Evolutionary conservation across 345 rosid genomes (phyloP), one percentile per base, ranked within the genome.

Genomic region (Citrus mangshanensis): DNA sequence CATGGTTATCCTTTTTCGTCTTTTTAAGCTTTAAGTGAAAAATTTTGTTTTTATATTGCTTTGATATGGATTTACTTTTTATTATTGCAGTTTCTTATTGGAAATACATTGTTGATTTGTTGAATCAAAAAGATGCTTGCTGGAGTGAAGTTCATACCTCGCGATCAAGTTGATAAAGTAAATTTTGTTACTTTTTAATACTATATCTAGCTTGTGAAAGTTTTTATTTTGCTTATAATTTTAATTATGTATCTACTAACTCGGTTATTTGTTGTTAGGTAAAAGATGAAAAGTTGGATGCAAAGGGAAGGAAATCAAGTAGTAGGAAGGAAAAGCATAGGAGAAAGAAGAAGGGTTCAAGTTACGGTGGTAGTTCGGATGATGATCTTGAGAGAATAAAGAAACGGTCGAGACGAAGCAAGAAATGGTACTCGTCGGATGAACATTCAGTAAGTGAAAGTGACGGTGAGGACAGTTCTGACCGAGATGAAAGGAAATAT

Each of bases 131-230:
- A 77, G 64, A 94, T 94, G 98, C 89, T 94, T 55, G 78, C 93
- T 18, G 96, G 96, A 16, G 81, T 93, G 69, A 94, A 89, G 82
- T 84, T 94, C 74, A 86, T 94, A 64, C 92, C 98, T 30, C 94
- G 94, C 13, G 91, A 91, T 76, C 80, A 90, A 80, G 88, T 91
- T 70, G 80, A 84, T 75, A 74, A 82, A 77, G 79, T 85, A 78
- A 62, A 32, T 14, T 51, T 70, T 3, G 37, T 75, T 9, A 2
- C 42, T 58, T 3, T 42, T 3, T 61, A 38, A 38, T 35, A 38
- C 66, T 70, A 49, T 42, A 27, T 30, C 1, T 8, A 32, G 8
- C 6, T 70, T 21, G 32, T 34, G 61, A 56, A 60, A 61, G 9
- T 40, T 34, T 28, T 60, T 35, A 35, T 59, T 72, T 38, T 8